Evolutionary conservation across 805 yeast genomes (phyloP).

Genomic region (Yarrowia porcina): DNA sequence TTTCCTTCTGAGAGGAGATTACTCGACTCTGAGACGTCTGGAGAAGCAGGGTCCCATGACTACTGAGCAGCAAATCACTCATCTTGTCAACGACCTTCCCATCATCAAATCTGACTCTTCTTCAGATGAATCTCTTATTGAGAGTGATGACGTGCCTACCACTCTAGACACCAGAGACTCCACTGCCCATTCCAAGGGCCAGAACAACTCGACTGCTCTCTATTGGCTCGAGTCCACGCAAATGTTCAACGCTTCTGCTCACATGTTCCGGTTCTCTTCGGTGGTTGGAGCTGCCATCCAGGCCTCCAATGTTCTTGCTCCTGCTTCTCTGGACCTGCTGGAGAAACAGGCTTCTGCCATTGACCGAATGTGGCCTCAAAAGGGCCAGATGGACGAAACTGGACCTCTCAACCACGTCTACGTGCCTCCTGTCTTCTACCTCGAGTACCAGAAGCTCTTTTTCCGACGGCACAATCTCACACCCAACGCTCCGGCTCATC

Average conservation of each 20-base stretch:
- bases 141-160: not conserved
- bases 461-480: constrained; percentile 26
- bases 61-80: constrained; percentile 16
- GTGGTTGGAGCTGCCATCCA: constrained; percentile 15
- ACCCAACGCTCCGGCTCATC: constrained; percentile 27
- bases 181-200: constrained; percentile 13
- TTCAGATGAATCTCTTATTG: not conserved
- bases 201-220: constrained; percentile 5
- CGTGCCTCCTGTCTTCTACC: constrained; percentile 15
- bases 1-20: constrained; percentile 4
- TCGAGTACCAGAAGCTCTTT: constrained; percentile 1
- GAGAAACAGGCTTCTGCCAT: constrained; percentile 18
- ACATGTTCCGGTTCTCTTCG: constrained; percentile 17
- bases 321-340: constrained; percentile 10
- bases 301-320: constrained; percentile 15
- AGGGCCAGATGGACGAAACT: constrained; percentile 16
- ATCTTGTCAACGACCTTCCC: constrained; percentile 10
- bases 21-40: not conserved
- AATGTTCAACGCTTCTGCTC: constrained; percentile 14
- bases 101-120: constrained; percentile 14
- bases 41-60: constrained; percentile 22
- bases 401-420: constrained; percentile 17
- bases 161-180: constrained; percentile 1
- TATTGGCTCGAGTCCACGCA: constrained; percentile 23
- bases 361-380: constrained; percentile 10